These are phyloP conservation scores for Populus alba DNA, from an alignment of 345 rosid species.

Conservation along the genomic window DNA sequence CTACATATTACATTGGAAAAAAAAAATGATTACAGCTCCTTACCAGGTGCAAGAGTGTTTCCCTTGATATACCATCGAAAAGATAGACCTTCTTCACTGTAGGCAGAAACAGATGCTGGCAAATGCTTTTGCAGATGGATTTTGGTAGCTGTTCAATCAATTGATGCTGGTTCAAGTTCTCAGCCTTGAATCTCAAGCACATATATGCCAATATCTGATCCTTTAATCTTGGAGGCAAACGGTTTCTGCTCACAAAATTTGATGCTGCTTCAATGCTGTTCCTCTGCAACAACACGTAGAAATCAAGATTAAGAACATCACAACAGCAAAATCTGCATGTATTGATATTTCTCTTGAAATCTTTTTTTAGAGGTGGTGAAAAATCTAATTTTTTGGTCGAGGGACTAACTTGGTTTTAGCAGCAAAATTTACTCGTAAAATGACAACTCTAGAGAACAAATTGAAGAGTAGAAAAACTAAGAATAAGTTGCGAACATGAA, in stretches of 20 bases:
- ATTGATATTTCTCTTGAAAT: no score
- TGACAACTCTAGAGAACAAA: no score
- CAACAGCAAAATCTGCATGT: no score
- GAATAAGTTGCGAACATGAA: neutral
- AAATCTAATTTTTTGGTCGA: no score
- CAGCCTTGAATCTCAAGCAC: constrained; percentile 90
- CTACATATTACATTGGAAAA: neutral
- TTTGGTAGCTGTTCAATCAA: constrained; percentile 87
- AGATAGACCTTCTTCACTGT: constrained; percentile 72
- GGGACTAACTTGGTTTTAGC: neutral
- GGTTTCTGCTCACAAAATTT: constrained; percentile 68
- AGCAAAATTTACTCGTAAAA: no score
- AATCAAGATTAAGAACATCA: no score
- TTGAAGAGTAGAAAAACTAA: no score
- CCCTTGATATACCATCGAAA: constrained; percentile 63
- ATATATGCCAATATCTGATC: constrained; percentile 86
- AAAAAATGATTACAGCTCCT: neutral
- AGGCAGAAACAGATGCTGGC: constrained; percentile 78
- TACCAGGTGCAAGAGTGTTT: constrained; percentile 64
- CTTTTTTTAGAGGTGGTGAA: no score
- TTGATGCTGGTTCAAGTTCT: constrained; percentile 80
- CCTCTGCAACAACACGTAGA: constrained; percentile 49
- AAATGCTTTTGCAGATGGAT: constrained; percentile 78
- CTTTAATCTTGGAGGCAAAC: constrained; percentile 66
- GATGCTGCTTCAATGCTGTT: constrained; percentile 83